A percentile compares a stretch with the other conserved stretches of the same genome.
phyloP scores from a whole-genome alignment of 2,329 filamentous ascomycete genomes.

The Mariannaea sp. region DNA sequence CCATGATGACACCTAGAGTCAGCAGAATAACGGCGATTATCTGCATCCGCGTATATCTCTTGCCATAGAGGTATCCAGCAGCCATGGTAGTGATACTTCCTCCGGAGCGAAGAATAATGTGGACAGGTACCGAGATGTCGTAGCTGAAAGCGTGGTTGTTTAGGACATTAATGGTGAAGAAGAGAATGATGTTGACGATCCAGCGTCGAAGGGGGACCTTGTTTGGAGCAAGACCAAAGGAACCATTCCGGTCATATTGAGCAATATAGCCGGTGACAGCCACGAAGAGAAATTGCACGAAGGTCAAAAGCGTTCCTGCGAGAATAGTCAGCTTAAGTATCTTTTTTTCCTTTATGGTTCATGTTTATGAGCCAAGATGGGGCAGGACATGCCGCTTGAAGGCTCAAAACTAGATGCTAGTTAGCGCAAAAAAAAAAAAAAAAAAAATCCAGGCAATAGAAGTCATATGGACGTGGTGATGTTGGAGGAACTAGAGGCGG shows the following conservation, averaged over 20 bases:
- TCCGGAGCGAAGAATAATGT: constrained; percentile 94
- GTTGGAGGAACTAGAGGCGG: constrained; percentile 5
- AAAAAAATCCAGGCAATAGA: too few relatives aligned
- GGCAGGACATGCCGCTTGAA: constrained; percentile 66
- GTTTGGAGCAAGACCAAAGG: constrained; percentile 76
- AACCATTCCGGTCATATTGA: constrained; percentile 70
- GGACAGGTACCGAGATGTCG: constrained; percentile 92
- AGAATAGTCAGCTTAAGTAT: constrained; percentile 26
- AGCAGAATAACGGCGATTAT: constrained; percentile 80
- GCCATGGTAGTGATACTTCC: constrained; percentile 95
- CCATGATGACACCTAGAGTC: constrained; percentile 83
- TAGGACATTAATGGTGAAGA: constrained; percentile 91
- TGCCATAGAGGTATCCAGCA: constrained; percentile 86
- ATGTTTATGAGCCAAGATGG: neutral
- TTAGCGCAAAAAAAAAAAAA: too few relatives aligned
- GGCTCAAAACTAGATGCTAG: constrained; percentile 70
- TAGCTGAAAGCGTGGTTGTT: constrained; percentile 99
- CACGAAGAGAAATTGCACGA: constrained; percentile 87
- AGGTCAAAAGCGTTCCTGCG: constrained; percentile 80
- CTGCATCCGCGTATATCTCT: constrained; percentile 80
- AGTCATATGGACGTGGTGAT: neutral
- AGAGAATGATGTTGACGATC: constrained; percentile 86
- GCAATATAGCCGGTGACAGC: constrained; percentile 76
- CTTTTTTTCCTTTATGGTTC: too few relatives aligned
- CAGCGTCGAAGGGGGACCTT: constrained; percentile 84